Evolutionary conservation across 2,329 filamentous ascomycete species (phyloP), one percentile per base, ranked within the genome.

Genomic region (Capronia epimyces): DNA sequence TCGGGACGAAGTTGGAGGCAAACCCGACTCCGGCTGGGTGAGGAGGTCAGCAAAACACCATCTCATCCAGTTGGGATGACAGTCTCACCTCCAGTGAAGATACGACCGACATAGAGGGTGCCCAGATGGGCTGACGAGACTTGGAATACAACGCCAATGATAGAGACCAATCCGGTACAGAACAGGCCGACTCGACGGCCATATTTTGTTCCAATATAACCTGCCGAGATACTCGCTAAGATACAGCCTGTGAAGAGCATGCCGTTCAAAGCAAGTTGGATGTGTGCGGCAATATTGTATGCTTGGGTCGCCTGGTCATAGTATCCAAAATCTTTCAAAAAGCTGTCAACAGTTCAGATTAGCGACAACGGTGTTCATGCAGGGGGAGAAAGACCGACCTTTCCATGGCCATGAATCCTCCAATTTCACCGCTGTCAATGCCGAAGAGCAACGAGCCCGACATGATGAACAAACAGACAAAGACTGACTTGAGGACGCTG

Each of bases 241-340:
- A 36, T 34, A 21, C 20, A 21, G 1, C 43, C 43, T 10, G 32
- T 32, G 15, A 46, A 32, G n/a, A 46, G 32, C 10, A 46, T n/a
- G 22, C 25, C 44, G 15, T 37, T 47, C 44, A 47, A 18, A 7
- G 34, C 24, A 18, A 32, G 34, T 18, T 47, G 44, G 12, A 37
- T 40, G 9, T 24, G 20, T 6, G 44, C 36, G 34, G 29, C 24
- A 6, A 47, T 47, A 32, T 47, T 47, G 34, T 47, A 47, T 15
- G 29, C n/a, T 20, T 27, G 18, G 15, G 34, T 37, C 12, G 8
- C 16, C 22, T 25, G 29, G 32, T 47, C 44, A 18, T 37, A 47
- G 21, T 47, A 37, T 24, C 44, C 44, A n/a, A 37, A 47, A 21
- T 47, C 44, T 13, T 47, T 36, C 21, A 47, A 31, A 20, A 47